Evolutionary conservation across 2,329 filamentous ascomycete species (phyloP).

Genomic region (Daldinia sp.): DNA sequence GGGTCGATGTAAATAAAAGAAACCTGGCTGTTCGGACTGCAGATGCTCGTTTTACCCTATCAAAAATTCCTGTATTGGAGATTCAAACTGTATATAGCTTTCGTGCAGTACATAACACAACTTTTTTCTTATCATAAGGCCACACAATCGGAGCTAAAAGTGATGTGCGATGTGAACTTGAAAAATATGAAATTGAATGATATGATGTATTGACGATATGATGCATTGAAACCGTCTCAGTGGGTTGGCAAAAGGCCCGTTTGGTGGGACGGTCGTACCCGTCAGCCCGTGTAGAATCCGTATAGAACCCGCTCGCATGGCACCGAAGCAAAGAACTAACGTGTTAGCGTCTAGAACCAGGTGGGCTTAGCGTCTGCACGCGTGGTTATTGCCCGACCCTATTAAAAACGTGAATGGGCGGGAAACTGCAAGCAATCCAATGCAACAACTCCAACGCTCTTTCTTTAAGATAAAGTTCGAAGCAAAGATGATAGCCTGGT

Average conservation of each 20-base stretch:
- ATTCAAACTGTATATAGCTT: constrained; percentile 49
- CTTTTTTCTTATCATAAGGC: constrained; percentile 6
- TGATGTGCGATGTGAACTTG: neutral
- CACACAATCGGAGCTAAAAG: neutral
- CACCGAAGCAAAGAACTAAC: neutral
- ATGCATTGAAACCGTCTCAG: neutral
- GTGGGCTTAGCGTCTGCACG: neutral
- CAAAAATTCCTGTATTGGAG: constrained; percentile 35
- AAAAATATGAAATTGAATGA: neutral
- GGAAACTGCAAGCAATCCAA: neutral
- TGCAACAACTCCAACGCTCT: neutral
- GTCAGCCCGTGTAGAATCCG: neutral
- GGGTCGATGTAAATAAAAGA: constrained; percentile 21
- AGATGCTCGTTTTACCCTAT: constrained; percentile 32
- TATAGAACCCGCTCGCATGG: neutral
- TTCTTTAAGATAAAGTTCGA: constrained; percentile 23
- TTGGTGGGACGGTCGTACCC: constrained; percentile 25
- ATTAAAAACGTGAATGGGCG: neutral
- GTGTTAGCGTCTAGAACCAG: neutral
- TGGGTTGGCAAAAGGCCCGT: neutral
- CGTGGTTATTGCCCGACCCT: neutral
- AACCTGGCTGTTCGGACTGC: constrained; percentile 33
- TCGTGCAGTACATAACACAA: constrained; percentile 43
- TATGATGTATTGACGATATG: neutral
- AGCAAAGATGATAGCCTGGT: constrained; percentile 2